Evolutionary conservation across 306 rosid species (phyloP).

Genomic region (Arachis hypogaea): DNA sequence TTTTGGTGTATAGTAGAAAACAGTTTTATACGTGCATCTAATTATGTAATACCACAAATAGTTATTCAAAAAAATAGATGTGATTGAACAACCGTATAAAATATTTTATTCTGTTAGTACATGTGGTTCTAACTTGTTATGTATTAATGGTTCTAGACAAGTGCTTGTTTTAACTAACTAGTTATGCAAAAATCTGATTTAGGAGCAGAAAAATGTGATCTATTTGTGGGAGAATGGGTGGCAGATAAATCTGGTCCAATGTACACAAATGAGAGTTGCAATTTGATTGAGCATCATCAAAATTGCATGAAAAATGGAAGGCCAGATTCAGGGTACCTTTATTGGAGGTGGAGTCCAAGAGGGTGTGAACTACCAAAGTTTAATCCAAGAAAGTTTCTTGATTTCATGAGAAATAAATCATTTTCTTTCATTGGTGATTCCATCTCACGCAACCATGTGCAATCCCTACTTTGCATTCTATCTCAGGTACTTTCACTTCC

Average conservation of each 20-base stretch:
- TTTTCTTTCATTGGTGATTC: conserved; percentile 89
- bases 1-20: too few relatives aligned
- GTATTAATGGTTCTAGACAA: too few relatives aligned
- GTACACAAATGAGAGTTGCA: conserved; percentile 80
- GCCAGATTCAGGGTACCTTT: conserved; percentile 71
- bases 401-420: conserved; percentile 64
- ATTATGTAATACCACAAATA: too few relatives aligned
- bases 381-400: conserved; percentile 65
- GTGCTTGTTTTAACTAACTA: background rate
- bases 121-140: too few relatives aligned
- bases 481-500: conserved; percentile 57
- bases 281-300: conserved; percentile 72
- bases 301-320: conserved; percentile 87
- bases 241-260: conserved; percentile 64
- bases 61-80: too few relatives aligned
- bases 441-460: conserved; percentile 85
- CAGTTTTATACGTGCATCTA: too few relatives aligned
- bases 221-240: conserved; percentile 81
- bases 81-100: too few relatives aligned
- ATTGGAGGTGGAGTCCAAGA: conserved; percentile 86
- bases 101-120: too few relatives aligned
- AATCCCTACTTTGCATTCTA: conserved; percentile 82
- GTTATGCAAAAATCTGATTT: conserved; percentile 12
- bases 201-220: conserved; percentile 63
- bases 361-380: conserved; percentile 72